These are phyloP conservation scores for Ceratocystis albifundus DNA, from an alignment of 2,329 filamentous ascomycete species.

Conservation along the genomic window DNA sequence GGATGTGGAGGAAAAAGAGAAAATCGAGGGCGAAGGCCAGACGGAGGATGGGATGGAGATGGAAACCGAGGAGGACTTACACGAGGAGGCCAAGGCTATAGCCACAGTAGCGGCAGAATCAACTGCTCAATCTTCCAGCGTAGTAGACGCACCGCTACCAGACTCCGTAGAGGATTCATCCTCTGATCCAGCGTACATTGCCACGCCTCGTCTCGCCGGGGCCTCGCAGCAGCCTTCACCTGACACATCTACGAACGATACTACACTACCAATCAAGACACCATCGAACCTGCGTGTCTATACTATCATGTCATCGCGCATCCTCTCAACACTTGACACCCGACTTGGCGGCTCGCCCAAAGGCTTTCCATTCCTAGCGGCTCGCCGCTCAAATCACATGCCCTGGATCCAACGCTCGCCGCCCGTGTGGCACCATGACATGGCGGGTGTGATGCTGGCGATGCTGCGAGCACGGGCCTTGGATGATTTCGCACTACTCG, in stretches of 20 bases:
- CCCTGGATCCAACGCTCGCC: conserved; percentile 17
- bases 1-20: not conserved
- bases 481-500: conserved; percentile 31
- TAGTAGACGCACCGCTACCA: not conserved
- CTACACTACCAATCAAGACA: not conserved
- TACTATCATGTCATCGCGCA: conserved; percentile 13
- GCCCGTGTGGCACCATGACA: conserved; percentile 42
- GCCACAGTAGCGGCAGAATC: not conserved
- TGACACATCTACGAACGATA: no score
- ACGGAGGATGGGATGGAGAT: not conserved
- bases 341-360: conserved; percentile 10
- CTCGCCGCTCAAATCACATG: conserved; percentile 13
- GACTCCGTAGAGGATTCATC: conserved; percentile 18
- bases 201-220: conserved; percentile 15
- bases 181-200: conserved; percentile 14
- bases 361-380: conserved; percentile 14
- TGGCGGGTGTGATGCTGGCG: conserved; percentile 42
- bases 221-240: conserved; percentile 22
- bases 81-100: not conserved
- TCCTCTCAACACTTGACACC: not conserved
- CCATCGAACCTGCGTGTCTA: conserved; percentile 17
- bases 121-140: not conserved
- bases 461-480: conserved; percentile 42
- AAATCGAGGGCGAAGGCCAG: not conserved
- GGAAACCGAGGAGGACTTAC: not conserved